Percentiles rank a stretch among this genome's conserved stretches.
Conservation (phyloP, 129 eudicot species). For the Pseudognaphalium luteoalbum region DNA sequence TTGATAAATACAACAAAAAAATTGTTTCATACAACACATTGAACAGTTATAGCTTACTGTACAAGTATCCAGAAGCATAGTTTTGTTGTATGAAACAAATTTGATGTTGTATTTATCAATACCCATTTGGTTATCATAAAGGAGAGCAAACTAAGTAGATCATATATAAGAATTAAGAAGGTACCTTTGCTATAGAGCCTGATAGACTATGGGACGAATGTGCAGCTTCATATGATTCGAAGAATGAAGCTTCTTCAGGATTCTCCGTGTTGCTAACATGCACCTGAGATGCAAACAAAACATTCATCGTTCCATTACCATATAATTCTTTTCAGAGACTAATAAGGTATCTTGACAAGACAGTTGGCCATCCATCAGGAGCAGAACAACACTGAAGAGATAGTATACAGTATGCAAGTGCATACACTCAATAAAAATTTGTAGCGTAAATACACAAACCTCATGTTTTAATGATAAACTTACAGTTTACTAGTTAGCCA, state of each 20-base stretch:
- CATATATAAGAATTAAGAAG: not conserved
- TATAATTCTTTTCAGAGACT: not conserved
- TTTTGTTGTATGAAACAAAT: no score
- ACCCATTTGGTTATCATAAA: not conserved
- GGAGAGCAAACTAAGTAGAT: not conserved
- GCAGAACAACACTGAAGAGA: not conserved
- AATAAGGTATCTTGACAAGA: not conserved
- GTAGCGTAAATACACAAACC: not conserved
- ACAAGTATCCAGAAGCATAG: no score
- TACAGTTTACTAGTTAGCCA: not conserved
- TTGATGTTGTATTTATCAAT: no score
- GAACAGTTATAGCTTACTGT: no score
- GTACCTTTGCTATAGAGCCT: conserved; percentile 77
- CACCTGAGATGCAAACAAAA: conserved; percentile 55
- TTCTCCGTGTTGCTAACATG: conserved; percentile 69
- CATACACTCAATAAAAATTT: not conserved
- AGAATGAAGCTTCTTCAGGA: conserved; percentile 94
- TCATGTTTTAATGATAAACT: not conserved
- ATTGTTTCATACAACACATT: no score
- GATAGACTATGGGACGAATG: conserved; percentile 83
- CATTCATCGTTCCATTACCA: not conserved
- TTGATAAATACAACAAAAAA: no score
- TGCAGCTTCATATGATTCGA: conserved; percentile 93
- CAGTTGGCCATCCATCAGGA: not conserved
- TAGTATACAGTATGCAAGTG: not conserved